Base-by-base conservation (phyloP, 768 basidiomycete species). In the Flagelloscypha sp. region DNA sequence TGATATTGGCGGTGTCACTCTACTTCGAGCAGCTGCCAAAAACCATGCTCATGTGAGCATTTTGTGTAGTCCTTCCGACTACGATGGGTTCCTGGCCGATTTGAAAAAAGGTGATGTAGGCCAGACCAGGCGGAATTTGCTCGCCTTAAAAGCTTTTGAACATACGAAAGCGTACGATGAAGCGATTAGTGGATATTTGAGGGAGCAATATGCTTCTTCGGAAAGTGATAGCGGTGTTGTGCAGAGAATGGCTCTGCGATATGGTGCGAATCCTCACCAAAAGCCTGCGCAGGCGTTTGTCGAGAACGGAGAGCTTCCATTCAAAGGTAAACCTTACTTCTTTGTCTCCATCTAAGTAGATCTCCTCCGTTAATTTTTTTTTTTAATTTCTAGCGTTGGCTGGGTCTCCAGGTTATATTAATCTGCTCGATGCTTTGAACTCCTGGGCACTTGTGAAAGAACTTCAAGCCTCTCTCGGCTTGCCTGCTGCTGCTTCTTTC, bases 181-280 rank as follows among this genome's bases (percentile, higher is more conserved):
- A 12, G 92, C 92, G 11, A 99, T 99, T 52, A 81, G 88, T 42
- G 85, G 80, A 24, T 99, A 99, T 63, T 98, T 99, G 70, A 74
- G 95, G 45, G 84, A 89, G 53, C 83, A 95, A 56, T 98, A 98
- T 56, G 88, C 89, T 0, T 84, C 84, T 19, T 61, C 63, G 23
- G 84, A 82, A 21, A 66, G 72, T 45, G 58, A 79, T 27, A 79
- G 72, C 7, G 79, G 70, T 2, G 70, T 76, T 3, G 75, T 89
- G 12, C 94, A 98, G 63, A 71, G 88, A 39, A 71, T 93, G 52
- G 66, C 85, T 1, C 63, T 99, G 43, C 74, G 95, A 34, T 98
- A 98, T 56, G 95, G 95, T 25, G 92, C 90, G 4, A 99, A 99
- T 59, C 95, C 95, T 3, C 95, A 99, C 53, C 95, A 99, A 57